Evolutionary conservation across 306 rosid species (phyloP).

Genomic region (Quercus rubra): DNA sequence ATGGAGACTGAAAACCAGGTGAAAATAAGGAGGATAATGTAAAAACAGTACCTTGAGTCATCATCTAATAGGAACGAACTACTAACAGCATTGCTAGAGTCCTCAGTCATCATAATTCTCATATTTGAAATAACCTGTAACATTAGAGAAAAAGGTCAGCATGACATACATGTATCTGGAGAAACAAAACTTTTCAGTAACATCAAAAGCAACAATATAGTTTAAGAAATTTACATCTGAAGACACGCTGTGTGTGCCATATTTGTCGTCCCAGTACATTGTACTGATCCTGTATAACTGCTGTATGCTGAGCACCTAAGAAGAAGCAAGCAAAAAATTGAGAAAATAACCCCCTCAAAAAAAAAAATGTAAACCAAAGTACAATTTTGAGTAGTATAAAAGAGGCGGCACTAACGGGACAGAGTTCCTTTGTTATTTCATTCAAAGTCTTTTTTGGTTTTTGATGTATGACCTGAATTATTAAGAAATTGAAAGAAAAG

Average conservation of each 20-base stretch:
- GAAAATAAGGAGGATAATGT: constrained; percentile 1
- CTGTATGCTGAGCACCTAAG: constrained; percentile 96
- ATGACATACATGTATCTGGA: neutral
- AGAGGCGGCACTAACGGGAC: constrained; percentile 75
- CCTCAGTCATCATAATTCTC: constrained; percentile 94
- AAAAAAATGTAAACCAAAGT: neutral
- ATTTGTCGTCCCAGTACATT: constrained; percentile 99
- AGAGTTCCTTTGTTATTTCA: constrained; percentile 95
- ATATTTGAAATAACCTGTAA: constrained; percentile 80
- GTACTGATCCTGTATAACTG: constrained; percentile 98
- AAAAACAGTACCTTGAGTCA: constrained; percentile 75
- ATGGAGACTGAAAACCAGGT: neutral
- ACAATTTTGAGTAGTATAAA: neutral
- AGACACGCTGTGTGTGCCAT: constrained; percentile 97
- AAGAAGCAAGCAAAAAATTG: constrained; percentile 14
- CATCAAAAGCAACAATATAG: neutral
- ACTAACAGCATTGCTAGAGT: constrained; percentile 88
- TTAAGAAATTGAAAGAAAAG: constrained; percentile 6
- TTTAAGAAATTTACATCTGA: constrained; percentile 52
- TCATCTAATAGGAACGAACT: constrained; percentile 96
- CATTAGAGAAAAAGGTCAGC: constrained; percentile 9
- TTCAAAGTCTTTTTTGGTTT: constrained; percentile 91
- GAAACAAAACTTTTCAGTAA: constrained; percentile 4
- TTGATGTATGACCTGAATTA: constrained; percentile 92
- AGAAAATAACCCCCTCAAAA: neutral